A percentile compares a stretch with the other conserved stretches of the same genome.
phyloP scores from a whole-genome alignment of 495 filamentous ascomycete species.

The Annulohypoxylon nitens region DNA sequence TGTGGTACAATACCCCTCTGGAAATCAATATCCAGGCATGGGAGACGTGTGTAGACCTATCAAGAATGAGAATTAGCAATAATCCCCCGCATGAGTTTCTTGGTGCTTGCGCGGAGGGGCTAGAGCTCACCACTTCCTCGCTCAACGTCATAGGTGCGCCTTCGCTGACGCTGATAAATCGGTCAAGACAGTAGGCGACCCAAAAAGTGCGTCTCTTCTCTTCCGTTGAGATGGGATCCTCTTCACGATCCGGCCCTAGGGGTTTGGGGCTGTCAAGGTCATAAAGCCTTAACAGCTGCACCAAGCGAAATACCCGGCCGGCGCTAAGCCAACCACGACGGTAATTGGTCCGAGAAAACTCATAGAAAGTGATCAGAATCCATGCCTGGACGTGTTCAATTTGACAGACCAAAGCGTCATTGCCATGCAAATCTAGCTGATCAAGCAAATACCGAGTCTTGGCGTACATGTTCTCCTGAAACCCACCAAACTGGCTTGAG shows the following conservation, averaged over 20 bases:
- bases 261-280: slow-evolving; percentile 60
- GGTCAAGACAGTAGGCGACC: slow-evolving; percentile 68
- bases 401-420: slow-evolving; percentile 41
- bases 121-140: slow-evolving; percentile 62
- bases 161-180: slow-evolving; percentile 63
- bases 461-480: slow-evolving; percentile 61
- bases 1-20: slow-evolving; percentile 62
- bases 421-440: slow-evolving; percentile 49
- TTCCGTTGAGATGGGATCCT: slow-evolving; percentile 55
- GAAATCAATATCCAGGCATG: slow-evolving; percentile 64
- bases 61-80: slow-evolving; percentile 9
- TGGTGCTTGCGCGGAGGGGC: slow-evolving; percentile 7
- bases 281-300: slow-evolving; percentile 64
- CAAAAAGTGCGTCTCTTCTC: slow-evolving; percentile 68
- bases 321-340: slow-evolving; percentile 67
- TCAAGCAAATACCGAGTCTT: slow-evolving; percentile 65
- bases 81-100: not conserved
- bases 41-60: slow-evolving; percentile 61
- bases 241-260: slow-evolving; percentile 30
- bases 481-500: slow-evolving; percentile 65
- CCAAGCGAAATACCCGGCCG: slow-evolving; percentile 66
- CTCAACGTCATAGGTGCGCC: slow-evolving; percentile 63
- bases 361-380: slow-evolving; percentile 67
- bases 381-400: slow-evolving; percentile 67
- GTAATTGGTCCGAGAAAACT: slow-evolving; percentile 62